phyloP scores from a whole-genome alignment of 2,329 filamentous ascomycete genomes.

The Rhytidhysteron rufulum region DNA sequence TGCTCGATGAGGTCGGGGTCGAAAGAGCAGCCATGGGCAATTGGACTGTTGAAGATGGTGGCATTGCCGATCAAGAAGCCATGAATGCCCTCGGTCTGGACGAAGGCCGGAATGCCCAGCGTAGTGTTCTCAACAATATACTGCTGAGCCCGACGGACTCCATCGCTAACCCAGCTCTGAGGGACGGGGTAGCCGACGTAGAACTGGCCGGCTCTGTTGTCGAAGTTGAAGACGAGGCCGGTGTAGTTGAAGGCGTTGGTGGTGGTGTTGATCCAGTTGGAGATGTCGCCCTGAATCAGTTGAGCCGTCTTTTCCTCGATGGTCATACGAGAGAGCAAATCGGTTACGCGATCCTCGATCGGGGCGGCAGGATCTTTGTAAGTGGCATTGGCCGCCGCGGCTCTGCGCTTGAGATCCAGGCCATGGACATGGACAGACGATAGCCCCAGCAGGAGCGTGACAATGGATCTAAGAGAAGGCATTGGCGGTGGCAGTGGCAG shows the following conservation, averaged over 20 bases:
- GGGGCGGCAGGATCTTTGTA: slow-evolving; percentile 63
- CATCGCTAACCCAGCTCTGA: slow-evolving; percentile 60
- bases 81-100: slow-evolving; percentile 72
- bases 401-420: neutral
- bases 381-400: slow-evolving; percentile 18
- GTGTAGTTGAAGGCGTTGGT: slow-evolving; percentile 64
- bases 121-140: slow-evolving; percentile 65
- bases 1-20: slow-evolving; percentile 62
- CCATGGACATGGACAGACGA: neutral
- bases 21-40: slow-evolving; percentile 68
- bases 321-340: slow-evolving; percentile 69
- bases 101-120: slow-evolving; percentile 65
- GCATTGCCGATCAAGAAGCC: slow-evolving; percentile 69
- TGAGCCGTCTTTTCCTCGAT: slow-evolving; percentile 71
- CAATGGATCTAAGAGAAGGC: neutral
- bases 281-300: slow-evolving; percentile 60
- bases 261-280: slow-evolving; percentile 69
- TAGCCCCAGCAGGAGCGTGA: neutral
- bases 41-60: slow-evolving; percentile 76
- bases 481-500: no score
- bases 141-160: slow-evolving; percentile 63
- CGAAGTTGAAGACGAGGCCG: slow-evolving; percentile 65
- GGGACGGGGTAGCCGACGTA: slow-evolving; percentile 67
- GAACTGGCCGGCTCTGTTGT: slow-evolving; percentile 62
- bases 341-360: slow-evolving; percentile 61